Conservation (phyloP, 1,284 basidiomycete genomes). For the Leucoagaricus sp. region DNA sequence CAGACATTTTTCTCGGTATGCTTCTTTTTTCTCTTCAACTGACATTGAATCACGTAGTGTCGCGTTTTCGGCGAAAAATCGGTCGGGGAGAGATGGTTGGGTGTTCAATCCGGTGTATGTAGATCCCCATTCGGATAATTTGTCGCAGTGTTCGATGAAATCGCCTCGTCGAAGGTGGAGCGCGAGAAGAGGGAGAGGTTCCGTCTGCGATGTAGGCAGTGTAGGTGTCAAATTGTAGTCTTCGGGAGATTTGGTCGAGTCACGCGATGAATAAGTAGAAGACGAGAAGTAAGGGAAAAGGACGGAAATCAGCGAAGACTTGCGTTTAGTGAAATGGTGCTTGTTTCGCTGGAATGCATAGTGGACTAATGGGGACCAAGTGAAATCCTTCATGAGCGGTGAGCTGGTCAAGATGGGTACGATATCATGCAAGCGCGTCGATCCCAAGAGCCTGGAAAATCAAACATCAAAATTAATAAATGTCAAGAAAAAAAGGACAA, state of each 20-base stretch:
- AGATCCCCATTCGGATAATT: constrained; percentile 43
- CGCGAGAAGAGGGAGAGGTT: constrained; percentile 38
- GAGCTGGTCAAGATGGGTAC: constrained; percentile 45
- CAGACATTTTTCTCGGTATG: constrained; percentile 22
- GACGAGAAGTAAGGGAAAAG: not conserved
- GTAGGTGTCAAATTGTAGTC: not conserved
- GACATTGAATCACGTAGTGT: constrained; percentile 22
- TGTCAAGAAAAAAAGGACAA: not conserved
- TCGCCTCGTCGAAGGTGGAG: constrained; percentile 65
- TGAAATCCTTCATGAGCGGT: constrained; percentile 45
- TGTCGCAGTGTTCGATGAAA: constrained; percentile 50
- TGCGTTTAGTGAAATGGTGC: constrained; percentile 28
- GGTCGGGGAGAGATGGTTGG: constrained; percentile 41
- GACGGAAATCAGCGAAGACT: not conserved
- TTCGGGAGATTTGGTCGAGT: too few species aligned
- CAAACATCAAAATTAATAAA: not conserved
- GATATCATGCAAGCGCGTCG: constrained; percentile 40
- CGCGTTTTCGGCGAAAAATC: constrained; percentile 25
- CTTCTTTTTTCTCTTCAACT: constrained; percentile 26
- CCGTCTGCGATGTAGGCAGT: constrained; percentile 1
- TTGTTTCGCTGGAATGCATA: constrained; percentile 33
- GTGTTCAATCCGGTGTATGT: constrained; percentile 47
- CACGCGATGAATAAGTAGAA: not conserved
- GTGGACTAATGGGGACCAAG: constrained; percentile 48
- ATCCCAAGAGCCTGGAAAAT: constrained; percentile 43